Base-by-base conservation (phyloP, 2,329 filamentous ascomycete species). In the Zelopaecilomyces penicillatus region DNA sequence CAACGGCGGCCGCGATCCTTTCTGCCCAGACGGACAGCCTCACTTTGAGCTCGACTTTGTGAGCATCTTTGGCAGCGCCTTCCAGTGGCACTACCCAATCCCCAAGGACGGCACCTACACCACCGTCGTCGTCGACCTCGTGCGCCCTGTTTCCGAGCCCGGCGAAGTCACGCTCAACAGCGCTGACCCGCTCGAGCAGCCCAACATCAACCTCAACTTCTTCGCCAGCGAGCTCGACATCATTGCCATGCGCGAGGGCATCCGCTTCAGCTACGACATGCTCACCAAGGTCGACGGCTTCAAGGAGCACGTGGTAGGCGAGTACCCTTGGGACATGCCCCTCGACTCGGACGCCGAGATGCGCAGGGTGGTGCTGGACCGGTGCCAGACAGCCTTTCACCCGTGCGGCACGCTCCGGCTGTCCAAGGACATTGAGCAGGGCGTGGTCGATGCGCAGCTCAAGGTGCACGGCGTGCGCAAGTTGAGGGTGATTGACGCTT, bases 21-120 rank as follows among this genome's bases (percentile, higher is more conserved):
- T 80, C 53, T 69, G 69, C 2, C 76, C 76, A 0, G 65, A 60
- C 4, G 76, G 74, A 5, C 75, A 80, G 57, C 76, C 77, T 28
- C 76, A 80, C 50, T 80, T 80, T 50, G 76, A 80, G 60, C 67
- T 80, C 31, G 78, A 82, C 60, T 82, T 82, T 52, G 72, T 83
- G 8, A 64, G 68, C 42, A 70, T 82, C 65, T 82, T 82, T 55
- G 52, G 62, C 39, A 63, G 61, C 37, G 68, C 69, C 4, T 72
- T 73, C 58, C 69, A 72, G 56, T 72, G 68, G 68, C 69, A 72
- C 55, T 67, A 63, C 50, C 68, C 69, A 0, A 48, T 55, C 0
- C 67, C 68, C 4, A 55, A 57, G 3, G 41, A 52, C 26, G 77
- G 76, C 0, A 65, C 66, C 53, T 75, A 75, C 58, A 62, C 78